Evolutionary conservation across 1,139 yeast genomes (phyloP).

Genomic region (Suhomyces chickasaworum): DNA sequence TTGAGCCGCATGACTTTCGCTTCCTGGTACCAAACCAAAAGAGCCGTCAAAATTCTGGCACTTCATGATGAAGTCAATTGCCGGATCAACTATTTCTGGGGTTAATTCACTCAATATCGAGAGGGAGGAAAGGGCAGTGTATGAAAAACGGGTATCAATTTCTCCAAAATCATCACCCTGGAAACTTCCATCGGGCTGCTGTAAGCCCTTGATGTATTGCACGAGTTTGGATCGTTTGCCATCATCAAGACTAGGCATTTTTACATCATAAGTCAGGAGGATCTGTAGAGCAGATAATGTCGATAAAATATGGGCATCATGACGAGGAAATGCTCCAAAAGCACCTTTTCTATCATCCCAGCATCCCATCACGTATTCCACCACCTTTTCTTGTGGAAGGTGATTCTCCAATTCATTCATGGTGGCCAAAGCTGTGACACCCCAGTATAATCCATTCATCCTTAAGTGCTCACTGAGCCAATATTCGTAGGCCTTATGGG

Average conservation of each 20-base stretch:
- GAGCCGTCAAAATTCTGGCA: slow-evolving; percentile 97
- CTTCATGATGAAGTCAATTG: slow-evolving; percentile 60
- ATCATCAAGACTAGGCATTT: slow-evolving; percentile 42
- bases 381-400: slow-evolving; percentile 61
- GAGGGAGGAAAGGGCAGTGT: slow-evolving; percentile 75
- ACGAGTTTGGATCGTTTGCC: slow-evolving; percentile 32
- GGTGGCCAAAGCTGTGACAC: slow-evolving; percentile 71
- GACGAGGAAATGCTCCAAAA: slow-evolving; percentile 86
- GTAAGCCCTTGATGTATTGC: slow-evolving; percentile 54
- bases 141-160: slow-evolving; percentile 86
- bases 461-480: slow-evolving; percentile 91
- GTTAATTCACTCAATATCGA: slow-evolving; percentile 67
- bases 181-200: slow-evolving; percentile 74
- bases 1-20: slow-evolving; percentile 94
- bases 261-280: slow-evolving; percentile 59
- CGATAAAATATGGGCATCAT: slow-evolving; percentile 86
- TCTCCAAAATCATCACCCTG: slow-evolving; percentile 93
- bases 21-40: slow-evolving; percentile 91
- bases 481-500: slow-evolving; percentile 59
- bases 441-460: slow-evolving; percentile 95
- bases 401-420: slow-evolving; percentile 56
- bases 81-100: slow-evolving; percentile 60
- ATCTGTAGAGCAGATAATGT: slow-evolving; percentile 89
- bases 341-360: slow-evolving; percentile 68
- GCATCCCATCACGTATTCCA: slow-evolving; percentile 69